A percentile compares a stretch with the other conserved stretches of the same genome.
phyloP scores from a whole-genome alignment of 2,329 filamentous ascomycete species.

The Diplodia corticola region DNA sequence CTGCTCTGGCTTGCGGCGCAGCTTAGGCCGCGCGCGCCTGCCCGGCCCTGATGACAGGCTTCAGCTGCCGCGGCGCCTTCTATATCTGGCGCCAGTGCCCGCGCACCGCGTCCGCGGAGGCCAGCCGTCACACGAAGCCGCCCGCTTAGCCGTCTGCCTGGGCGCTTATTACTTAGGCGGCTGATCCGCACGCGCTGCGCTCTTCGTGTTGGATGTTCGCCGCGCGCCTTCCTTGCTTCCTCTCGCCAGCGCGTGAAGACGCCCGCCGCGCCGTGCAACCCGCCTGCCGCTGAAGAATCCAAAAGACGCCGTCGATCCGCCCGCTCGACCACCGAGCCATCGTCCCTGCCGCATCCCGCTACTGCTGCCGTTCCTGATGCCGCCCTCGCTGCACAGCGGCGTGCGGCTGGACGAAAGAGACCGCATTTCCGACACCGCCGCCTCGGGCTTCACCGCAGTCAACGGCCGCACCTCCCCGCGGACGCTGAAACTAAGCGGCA shows the following conservation, averaged over 20 bases:
- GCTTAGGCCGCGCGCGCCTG: not conserved
- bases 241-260: not conserved
- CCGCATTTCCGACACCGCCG: not conserved
- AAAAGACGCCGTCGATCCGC: not conserved
- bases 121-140: not conserved
- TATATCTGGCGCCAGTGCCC: not conserved
- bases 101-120: not conserved
- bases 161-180: not conserved
- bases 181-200: constrained; percentile 9
- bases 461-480: constrained; percentile 11
- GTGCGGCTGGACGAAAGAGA: constrained; percentile 13
- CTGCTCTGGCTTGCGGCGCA: not conserved
- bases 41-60: not conserved
- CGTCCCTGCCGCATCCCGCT: not conserved
- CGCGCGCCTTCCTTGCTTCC: constrained; percentile 10
- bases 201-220: not conserved
- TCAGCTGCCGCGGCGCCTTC: not conserved
- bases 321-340: not conserved
- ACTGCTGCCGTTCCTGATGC: not conserved
- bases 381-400: constrained; percentile 9
- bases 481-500: not conserved
- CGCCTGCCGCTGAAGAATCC: not conserved
- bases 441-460: constrained; percentile 21
- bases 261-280: not conserved
- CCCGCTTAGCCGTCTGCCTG: not conserved